Percentiles rank a stretch among this genome's conserved stretches.
Evolutionary conservation across 148 eudicot species (phyloP).

Genomic region (Pouteria glomerata): DNA sequence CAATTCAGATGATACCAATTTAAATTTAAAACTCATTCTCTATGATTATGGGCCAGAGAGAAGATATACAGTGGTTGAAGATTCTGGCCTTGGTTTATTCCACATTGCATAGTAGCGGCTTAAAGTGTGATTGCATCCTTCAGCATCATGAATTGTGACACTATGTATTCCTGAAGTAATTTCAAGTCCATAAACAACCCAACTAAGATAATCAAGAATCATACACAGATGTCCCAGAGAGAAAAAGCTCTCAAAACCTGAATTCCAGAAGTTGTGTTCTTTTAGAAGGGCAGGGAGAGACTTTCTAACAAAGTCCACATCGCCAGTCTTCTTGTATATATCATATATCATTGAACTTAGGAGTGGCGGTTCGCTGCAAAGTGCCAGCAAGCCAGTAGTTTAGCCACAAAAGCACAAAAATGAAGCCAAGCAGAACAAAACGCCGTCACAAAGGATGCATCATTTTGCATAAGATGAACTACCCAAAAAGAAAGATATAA

Average conservation of each 20-base stretch:
- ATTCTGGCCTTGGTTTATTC: conserved; percentile 93
- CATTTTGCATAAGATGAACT: too few relatives aligned
- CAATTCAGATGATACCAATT: background rate
- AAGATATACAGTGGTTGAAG: conserved; percentile 59
- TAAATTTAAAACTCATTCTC: background rate
- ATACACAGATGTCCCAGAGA: background rate
- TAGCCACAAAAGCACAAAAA: background rate
- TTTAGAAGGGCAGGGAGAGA: conserved; percentile 69
- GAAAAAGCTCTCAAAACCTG: conserved; percentile 39
- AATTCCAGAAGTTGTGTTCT: conserved; percentile 78
- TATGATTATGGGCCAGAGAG: background rate
- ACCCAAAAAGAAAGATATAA: background rate
- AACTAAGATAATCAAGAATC: background rate
- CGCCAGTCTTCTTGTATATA: conserved; percentile 56
- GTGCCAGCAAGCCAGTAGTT: conserved; percentile 1
- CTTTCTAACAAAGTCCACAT: conserved; percentile 43
- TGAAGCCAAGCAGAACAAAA: background rate
- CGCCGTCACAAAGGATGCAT: too few relatives aligned
- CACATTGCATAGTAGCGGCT: conserved; percentile 91
- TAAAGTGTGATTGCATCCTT: conserved; percentile 46
- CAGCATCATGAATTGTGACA: conserved; percentile 55
- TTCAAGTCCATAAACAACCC: background rate
- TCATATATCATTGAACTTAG: conserved; percentile 79
- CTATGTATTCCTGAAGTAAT: conserved; percentile 58
- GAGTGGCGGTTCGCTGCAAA: conserved; percentile 83